A percentile compares a stretch with the other conserved stretches of the same genome.
phyloP scores from a whole-genome alignment of 495 filamentous ascomycete species.

The Emericellopsis terricola region DNA sequence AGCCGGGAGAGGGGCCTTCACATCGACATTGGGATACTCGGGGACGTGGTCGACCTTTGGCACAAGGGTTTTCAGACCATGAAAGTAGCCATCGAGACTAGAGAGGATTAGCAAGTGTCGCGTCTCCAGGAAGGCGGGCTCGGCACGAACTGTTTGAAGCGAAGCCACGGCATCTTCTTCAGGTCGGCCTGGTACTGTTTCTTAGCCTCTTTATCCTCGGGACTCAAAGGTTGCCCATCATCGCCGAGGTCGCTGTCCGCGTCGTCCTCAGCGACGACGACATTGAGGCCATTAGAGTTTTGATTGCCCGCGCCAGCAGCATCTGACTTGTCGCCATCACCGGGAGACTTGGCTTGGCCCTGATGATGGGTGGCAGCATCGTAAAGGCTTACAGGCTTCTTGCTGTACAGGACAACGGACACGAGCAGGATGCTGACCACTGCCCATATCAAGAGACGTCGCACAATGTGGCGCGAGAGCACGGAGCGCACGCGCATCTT shows the following conservation, averaged over 20 bases:
- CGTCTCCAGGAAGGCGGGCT: too few species aligned
- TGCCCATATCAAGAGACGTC: slow-evolving; percentile 23
- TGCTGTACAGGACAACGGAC: slow-evolving; percentile 9
- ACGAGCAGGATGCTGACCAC: slow-evolving; percentile 12
- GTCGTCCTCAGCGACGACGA: slow-evolving; percentile 7
- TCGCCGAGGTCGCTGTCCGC: background rate
- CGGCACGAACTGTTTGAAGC: slow-evolving; percentile 24
- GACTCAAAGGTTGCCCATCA: background rate
- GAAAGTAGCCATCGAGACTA: slow-evolving; percentile 58
- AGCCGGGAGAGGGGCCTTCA: slow-evolving; percentile 12
- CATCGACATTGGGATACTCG: slow-evolving; percentile 46
- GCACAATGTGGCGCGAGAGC: background rate
- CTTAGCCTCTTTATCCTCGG: slow-evolving; percentile 4
- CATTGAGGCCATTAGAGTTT: slow-evolving; percentile 5
- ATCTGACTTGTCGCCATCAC: background rate
- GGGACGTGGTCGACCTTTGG: slow-evolving; percentile 42
- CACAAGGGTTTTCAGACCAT: slow-evolving; percentile 53
- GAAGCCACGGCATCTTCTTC: slow-evolving; percentile 19
- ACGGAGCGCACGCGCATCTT: background rate
- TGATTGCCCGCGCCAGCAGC: slow-evolving; percentile 3
- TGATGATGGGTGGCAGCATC: background rate
- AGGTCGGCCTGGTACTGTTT: slow-evolving; percentile 5
- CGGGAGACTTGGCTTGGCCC: background rate
- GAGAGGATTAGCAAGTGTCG: too few species aligned
- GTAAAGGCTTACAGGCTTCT: background rate